These are phyloP conservation scores for Blastobotrys serpentis DNA, from an alignment of 1,139 yeast species.

Conservation along the genomic window DNA sequence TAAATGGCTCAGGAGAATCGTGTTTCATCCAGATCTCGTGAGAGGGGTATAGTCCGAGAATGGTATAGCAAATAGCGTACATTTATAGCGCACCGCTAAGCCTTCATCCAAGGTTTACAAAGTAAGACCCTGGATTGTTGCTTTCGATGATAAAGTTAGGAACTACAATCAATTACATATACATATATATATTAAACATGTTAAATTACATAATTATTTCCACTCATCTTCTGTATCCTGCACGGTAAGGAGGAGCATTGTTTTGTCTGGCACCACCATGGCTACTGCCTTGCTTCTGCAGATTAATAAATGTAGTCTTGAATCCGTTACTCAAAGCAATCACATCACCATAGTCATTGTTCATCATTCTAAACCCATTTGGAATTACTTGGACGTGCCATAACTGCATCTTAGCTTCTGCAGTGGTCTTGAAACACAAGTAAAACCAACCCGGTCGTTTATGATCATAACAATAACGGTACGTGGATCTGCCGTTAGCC, in stretches of 20 bases:
- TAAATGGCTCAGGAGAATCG: no score
- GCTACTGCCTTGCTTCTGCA: constrained; percentile 16
- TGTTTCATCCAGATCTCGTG: no score
- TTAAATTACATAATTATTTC: constrained; percentile 4
- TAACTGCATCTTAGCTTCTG: constrained; percentile 66
- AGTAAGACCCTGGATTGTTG: no score
- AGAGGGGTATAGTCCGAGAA: no score
- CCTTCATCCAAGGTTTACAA: no score
- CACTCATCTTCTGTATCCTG: constrained; percentile 3
- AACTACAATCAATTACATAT: no score
- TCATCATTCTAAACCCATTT: constrained; percentile 77
- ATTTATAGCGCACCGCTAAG: no score
- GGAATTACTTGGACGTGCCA: constrained; percentile 92
- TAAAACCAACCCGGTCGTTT: constrained; percentile 91
- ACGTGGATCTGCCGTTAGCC: constrained; percentile 90
- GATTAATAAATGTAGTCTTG: constrained; percentile 48
- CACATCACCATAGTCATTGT: constrained; percentile 82
- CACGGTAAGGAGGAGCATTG: not conserved
- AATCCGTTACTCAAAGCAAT: constrained; percentile 89
- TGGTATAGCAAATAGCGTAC: no score
- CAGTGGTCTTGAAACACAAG: constrained; percentile 77
- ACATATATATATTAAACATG: constrained; percentile 6
- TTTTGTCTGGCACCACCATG: not conserved
- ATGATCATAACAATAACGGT: constrained; percentile 88
- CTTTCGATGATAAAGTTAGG: no score